A percentile compares a stretch with the other conserved stretches of the same genome.
Evolutionary conservation across 768 basidiomycete genomes (phyloP).

Genomic region (Royoungia palumana): DNA sequence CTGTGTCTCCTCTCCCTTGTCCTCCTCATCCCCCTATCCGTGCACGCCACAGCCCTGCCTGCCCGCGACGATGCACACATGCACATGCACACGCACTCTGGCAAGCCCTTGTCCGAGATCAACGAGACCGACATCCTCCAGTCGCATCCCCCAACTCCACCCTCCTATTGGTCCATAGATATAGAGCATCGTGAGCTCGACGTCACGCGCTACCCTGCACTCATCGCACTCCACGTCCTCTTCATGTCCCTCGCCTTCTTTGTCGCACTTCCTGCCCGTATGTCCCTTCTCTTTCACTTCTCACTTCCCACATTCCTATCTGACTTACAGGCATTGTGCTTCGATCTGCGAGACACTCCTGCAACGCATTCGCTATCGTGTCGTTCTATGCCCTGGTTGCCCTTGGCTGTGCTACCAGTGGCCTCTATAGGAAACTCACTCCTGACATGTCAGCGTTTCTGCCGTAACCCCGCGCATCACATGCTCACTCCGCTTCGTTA

Average conservation of each 20-base stretch:
- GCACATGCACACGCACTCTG: slow-evolving; percentile 45
- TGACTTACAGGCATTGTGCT: slow-evolving; percentile 64
- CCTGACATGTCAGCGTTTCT: slow-evolving; percentile 67
- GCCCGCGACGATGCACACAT: slow-evolving; percentile 37
- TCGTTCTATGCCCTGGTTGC: slow-evolving; percentile 59
- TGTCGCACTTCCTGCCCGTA: slow-evolving; percentile 75
- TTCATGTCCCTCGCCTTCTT: slow-evolving; percentile 83
- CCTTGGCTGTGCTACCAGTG: slow-evolving; percentile 65
- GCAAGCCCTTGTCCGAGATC: slow-evolving; percentile 52
- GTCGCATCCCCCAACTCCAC: slow-evolving; percentile 65
- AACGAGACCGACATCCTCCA: slow-evolving; percentile 75
- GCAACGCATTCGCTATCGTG: slow-evolving; percentile 54
- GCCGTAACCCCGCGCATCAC: slow-evolving; percentile 8
- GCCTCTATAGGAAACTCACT: slow-evolving; percentile 72
- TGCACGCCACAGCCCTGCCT: slow-evolving; percentile 12
- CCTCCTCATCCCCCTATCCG: slow-evolving; percentile 15
- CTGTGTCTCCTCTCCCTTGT: background rate
- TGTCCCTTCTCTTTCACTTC: slow-evolving; percentile 20
- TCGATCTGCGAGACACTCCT: slow-evolving; percentile 70
- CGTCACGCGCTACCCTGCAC: slow-evolving; percentile 52
- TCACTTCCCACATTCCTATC: background rate
- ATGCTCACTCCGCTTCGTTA: slow-evolving; percentile 29
- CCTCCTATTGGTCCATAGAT: slow-evolving; percentile 83
- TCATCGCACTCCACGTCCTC: slow-evolving; percentile 72
- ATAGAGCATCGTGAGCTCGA: slow-evolving; percentile 49